These are phyloP conservation scores for Hydnum rufescens DNA, from an alignment of 768 basidiomycete species.

Conservation along the genomic window DNA sequence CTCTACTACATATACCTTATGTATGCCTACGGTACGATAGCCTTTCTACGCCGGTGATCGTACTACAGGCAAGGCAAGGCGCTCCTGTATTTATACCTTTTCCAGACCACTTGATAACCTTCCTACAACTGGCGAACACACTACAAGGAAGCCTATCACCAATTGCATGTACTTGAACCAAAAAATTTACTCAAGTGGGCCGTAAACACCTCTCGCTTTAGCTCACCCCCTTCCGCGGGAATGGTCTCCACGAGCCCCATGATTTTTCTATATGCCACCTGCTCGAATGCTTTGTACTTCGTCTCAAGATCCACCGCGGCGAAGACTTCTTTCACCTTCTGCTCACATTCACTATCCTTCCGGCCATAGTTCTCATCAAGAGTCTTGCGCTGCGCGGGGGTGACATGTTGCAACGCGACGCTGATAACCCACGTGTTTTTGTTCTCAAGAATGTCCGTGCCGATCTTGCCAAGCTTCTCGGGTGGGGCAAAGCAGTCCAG, in stretches of 20 bases:
- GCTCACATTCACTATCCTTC: slow-evolving; percentile 36
- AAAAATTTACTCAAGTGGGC: not conserved
- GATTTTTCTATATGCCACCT: slow-evolving; percentile 43
- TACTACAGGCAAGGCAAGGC: too few species aligned
- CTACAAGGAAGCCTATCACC: too few species aligned
- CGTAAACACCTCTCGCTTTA: slow-evolving; percentile 1
- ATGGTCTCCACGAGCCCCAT: slow-evolving; percentile 51
- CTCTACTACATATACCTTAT: too few species aligned
- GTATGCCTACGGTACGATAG: too few species aligned
- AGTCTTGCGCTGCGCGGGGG: slow-evolving; percentile 23
- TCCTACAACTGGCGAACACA: too few species aligned
- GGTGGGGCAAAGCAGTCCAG: slow-evolving; percentile 83
- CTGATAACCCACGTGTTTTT: slow-evolving; percentile 97
- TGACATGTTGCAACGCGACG: slow-evolving; percentile 39
- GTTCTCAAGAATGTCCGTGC: slow-evolving; percentile 96
- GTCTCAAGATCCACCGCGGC: slow-evolving; percentile 44
- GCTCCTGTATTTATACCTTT: too few species aligned
- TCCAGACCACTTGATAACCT: too few species aligned
- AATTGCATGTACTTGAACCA: not conserved
- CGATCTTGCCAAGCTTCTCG: slow-evolving; percentile 87
- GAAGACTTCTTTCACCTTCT: slow-evolving; percentile 48
- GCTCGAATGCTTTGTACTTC: slow-evolving; percentile 64
- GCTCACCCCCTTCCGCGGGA: slow-evolving; percentile 26
- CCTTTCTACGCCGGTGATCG: too few species aligned
- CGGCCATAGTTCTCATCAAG: slow-evolving; percentile 41